Base-by-base conservation (phyloP, 805 yeast genomes). In the Wickerhamiella slavikovae region DNA sequence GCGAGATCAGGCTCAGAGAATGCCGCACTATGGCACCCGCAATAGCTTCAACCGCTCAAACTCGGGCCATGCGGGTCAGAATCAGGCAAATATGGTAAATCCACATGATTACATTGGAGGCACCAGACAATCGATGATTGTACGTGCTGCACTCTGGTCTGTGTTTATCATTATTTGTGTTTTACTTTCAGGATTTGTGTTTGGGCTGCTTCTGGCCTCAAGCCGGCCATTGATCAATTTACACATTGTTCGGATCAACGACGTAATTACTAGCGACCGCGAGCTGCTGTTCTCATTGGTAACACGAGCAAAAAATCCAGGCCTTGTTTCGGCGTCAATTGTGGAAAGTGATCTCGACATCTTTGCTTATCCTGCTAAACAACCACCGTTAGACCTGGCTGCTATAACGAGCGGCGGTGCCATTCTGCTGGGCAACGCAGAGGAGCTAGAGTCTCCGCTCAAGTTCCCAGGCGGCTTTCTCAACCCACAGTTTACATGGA, bases 151-250 rank as follows among this genome's bases (percentile, higher is more conserved):
- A 23, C 40, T 52, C 18, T 53, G 55, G 55, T 29, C 44, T 22
- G 30, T 45, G 24, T 29, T 52, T 9, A 30, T 40, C n/a, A 36
- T 24, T 43, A 34, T 49, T 23, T 29, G 40, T 23, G 34, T 50
- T 15, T 37, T 52, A 22, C 41, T 38, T 4, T 27, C 75, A 18
- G 93, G 93, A 1, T 80, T 85, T 43, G 57, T 76, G 4, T 59
- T 73, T 43, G 96, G 96, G 0, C 78, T 83, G 44, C 54, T 82
- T 2, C 54, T 83, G 24, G 94, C 94, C 0, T 71, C 93, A 1
- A 72, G 80, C 13, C 80, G 79, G 40, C 94, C 85, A 33, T 55
- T 85, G 31, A 69, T 73, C 30, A 63, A 66, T 35, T 72, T 80
- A 13, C 53, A 64, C 14, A 65, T 83, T 7, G 48, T 57, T 2